Evolutionary conservation across 108 stramenopile species (phyloP).

Genomic region (Fragilaria crotonensis): DNA sequence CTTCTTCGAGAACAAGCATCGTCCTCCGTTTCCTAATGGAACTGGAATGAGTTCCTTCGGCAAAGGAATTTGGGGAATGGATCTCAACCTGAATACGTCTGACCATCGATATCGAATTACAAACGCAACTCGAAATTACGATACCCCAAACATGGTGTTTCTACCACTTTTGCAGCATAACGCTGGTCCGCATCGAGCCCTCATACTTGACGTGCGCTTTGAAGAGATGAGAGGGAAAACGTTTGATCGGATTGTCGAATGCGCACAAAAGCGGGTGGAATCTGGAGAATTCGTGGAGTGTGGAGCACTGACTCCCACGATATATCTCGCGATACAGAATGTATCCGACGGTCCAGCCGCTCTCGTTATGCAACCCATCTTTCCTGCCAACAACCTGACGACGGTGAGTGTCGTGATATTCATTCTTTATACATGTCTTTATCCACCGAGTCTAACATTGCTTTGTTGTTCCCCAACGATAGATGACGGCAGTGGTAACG

Average conservation of each 20-base stretch:
- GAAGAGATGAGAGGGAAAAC: constrained; percentile 2
- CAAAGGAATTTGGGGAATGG: constrained; percentile 13
- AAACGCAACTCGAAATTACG: background rate
- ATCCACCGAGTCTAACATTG: no score
- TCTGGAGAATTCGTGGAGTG: constrained; percentile 6
- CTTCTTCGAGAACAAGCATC: background rate
- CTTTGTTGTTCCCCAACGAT: no score
- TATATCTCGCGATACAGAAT: background rate
- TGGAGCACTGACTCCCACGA: constrained; percentile 4
- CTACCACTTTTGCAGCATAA: constrained; percentile 16
- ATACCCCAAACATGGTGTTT: constrained; percentile 7
- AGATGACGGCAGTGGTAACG: background rate
- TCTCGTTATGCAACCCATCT: constrained; percentile 21
- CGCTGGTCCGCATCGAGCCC: no score
- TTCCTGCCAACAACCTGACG: constrained; percentile 14
- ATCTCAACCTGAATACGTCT: background rate
- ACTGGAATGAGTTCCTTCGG: constrained; percentile 18
- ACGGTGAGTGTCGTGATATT: no score
- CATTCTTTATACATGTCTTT: no score
- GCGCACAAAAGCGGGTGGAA: constrained; percentile 1
- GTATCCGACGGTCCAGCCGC: constrained; percentile 8
- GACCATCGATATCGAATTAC: constrained; percentile 14
- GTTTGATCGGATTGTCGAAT: constrained; percentile 6
- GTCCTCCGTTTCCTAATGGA: background rate
- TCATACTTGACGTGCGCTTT: constrained; percentile 18